A percentile compares a stretch with the other conserved stretches of the same genome.
These are phyloP conservation scores for Myxozyma udenii DNA, from an alignment of 805 yeast species.

Conservation along the genomic window DNA sequence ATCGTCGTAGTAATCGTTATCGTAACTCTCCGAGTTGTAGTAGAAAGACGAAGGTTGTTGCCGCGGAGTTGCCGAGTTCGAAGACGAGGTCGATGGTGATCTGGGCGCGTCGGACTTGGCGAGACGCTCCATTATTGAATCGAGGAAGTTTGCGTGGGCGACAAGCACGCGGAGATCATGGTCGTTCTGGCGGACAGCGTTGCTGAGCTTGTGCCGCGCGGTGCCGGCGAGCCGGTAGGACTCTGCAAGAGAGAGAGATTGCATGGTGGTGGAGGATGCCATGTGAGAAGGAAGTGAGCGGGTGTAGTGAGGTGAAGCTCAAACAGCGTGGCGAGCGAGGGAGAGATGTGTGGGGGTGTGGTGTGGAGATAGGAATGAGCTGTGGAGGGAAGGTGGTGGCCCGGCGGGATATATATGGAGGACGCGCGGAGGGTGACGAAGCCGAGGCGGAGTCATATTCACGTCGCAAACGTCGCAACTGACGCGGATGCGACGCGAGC, in stretches of 20 bases:
- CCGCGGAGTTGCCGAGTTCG: conserved; percentile 7
- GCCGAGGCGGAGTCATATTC: too few relatives aligned
- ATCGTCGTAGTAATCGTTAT: background rate
- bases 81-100: too few relatives aligned
- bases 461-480: too few relatives aligned
- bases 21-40: conserved; percentile 8
- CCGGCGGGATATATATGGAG: too few relatives aligned
- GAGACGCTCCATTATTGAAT: conserved; percentile 54
- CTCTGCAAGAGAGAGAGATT: conserved; percentile 41
- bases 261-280: background rate
- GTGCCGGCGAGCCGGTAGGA: conserved; percentile 60
- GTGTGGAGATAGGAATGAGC: conserved; percentile 27
- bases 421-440: too few relatives aligned
- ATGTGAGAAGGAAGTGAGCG: background rate
- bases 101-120: conserved; percentile 26
- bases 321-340: background rate
- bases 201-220: conserved; percentile 61
- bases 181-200: conserved; percentile 58
- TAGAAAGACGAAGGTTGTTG: conserved; percentile 3
- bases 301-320: background rate
- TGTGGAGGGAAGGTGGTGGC: too few relatives aligned
- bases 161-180: conserved; percentile 58
- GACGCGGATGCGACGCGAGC: too few relatives aligned
- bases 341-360: conserved; percentile 12
- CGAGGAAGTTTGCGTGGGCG: conserved; percentile 69